Percentiles rank a stretch among this genome's conserved stretches.
Evolutionary conservation across 2,329 filamentous ascomycete species (phyloP).

Genomic region (Xylaria sp.): DNA sequence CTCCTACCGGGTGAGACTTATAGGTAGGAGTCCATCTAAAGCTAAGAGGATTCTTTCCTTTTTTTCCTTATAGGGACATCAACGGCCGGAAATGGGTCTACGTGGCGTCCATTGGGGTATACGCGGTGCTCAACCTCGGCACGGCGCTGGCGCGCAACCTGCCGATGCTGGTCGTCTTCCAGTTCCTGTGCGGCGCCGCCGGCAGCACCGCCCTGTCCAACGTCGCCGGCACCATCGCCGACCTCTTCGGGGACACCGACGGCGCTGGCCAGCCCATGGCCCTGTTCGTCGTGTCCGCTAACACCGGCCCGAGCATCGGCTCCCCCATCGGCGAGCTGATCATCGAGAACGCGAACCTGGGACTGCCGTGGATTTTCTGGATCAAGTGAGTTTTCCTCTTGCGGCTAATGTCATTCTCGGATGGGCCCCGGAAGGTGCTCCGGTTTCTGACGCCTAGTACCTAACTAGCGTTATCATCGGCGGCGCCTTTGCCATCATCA

Average conservation of each 20-base stretch:
- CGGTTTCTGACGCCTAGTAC: slow-evolving; percentile 13
- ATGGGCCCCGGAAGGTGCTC: neutral
- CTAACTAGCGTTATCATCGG: slow-evolving; percentile 43
- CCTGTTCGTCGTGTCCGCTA: slow-evolving; percentile 44
- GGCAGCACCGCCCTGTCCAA: slow-evolving; percentile 42
- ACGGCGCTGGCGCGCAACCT: slow-evolving; percentile 40
- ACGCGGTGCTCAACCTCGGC: slow-evolving; percentile 42
- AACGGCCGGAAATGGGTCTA: slow-evolving; percentile 49
- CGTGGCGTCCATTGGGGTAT: slow-evolving; percentile 40
- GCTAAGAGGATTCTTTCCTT: too few relatives aligned
- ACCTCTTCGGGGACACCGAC: slow-evolving; percentile 41
- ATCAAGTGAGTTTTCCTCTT: slow-evolving; percentile 37
- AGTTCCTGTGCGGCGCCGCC: slow-evolving; percentile 39
- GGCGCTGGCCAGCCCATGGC: slow-evolving; percentile 47
- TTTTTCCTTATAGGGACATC: slow-evolving; percentile 38
- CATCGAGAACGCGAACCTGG: slow-evolving; percentile 39
- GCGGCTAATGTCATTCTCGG: neutral
- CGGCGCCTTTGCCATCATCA: slow-evolving; percentile 39
- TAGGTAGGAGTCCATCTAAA: neutral
- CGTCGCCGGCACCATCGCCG: slow-evolving; percentile 41
- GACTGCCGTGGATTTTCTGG: slow-evolving; percentile 45
- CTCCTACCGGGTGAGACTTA: too few relatives aligned
- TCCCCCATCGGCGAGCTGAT: slow-evolving; percentile 46
- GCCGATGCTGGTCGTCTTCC: slow-evolving; percentile 44
- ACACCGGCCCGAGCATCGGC: slow-evolving; percentile 44